Conservation (phyloP, 208 protist species). For the Acanthamoeba triangularis region DNA sequence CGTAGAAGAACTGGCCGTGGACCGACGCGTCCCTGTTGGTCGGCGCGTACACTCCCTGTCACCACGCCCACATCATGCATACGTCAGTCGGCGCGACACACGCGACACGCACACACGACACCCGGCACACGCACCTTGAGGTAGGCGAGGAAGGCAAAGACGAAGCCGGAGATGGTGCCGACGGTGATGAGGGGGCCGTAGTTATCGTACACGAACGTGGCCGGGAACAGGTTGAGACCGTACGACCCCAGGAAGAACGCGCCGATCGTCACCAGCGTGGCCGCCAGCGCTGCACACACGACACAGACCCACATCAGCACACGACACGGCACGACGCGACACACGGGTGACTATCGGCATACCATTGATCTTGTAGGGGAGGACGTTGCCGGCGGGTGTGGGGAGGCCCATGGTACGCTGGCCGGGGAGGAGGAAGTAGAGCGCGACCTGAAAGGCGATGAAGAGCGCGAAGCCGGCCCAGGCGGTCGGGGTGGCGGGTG, state of each 20-base stretch:
- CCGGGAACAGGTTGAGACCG: constrained; percentile 63
- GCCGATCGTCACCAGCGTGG: background rate
- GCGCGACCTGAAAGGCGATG: constrained; percentile 63
- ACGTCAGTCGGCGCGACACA: background rate
- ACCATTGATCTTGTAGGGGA: constrained; percentile 79
- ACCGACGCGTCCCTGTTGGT: constrained; percentile 67
- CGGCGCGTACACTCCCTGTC: constrained; percentile 14
- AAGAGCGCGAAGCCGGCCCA: constrained; percentile 41
- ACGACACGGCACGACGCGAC: background rate
- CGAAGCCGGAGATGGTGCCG: constrained; percentile 79
- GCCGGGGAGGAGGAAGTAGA: constrained; percentile 69
- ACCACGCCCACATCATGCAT: background rate
- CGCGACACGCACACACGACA: too few relatives aligned
- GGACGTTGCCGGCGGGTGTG: constrained; percentile 73
- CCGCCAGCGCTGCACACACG: too few relatives aligned
- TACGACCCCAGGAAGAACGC: constrained; percentile 77
- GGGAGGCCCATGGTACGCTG: constrained; percentile 58
- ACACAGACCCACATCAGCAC: too few relatives aligned
- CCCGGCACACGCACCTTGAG: constrained; percentile 74
- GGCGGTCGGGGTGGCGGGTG: constrained; percentile 12
- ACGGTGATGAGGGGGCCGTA: constrained; percentile 77
- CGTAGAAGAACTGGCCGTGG: constrained; percentile 94
- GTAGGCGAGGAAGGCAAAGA: constrained; percentile 78
- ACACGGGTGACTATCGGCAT: background rate
- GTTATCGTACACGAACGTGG: constrained; percentile 82